phyloP scores from a whole-genome alignment of 176 grass and related monocot genomes.

The Juncus effusus region DNA sequence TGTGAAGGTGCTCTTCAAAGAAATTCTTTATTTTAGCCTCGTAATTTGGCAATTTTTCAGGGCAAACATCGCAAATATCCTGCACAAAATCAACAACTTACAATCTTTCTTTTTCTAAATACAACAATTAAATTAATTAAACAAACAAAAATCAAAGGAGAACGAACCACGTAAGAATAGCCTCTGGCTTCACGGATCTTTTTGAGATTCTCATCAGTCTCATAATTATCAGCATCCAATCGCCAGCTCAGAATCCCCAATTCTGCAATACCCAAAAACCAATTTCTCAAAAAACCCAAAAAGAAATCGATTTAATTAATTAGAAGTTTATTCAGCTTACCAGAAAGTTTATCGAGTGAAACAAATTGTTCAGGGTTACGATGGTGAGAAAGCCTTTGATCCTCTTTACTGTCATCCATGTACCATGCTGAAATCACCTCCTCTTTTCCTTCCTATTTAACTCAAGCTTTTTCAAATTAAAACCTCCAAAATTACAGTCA shows the following conservation, averaged over 20 bases:
- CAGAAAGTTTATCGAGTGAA: conserved; percentile 62
- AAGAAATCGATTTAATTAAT: background rate
- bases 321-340: conserved; percentile 28
- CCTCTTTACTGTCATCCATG: conserved; percentile 78
- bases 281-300: background rate
- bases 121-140: conserved; percentile 13
- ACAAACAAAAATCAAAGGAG: conserved; percentile 4
- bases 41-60: conserved; percentile 80
- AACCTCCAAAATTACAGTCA: no score
- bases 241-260: conserved; percentile 82
- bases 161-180: conserved; percentile 71
- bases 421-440: conserved; percentile 89
- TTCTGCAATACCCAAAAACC: conserved; percentile 36
- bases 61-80: conserved; percentile 85
- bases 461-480: background rate
- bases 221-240: conserved; percentile 63
- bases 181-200: conserved; percentile 93
- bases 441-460: conserved; percentile 72
- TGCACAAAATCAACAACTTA: conserved; percentile 34
- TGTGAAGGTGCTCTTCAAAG: conserved; percentile 91
- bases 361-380: conserved; percentile 77
- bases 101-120: conserved; percentile 4
- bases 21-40: conserved; percentile 77
- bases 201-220: conserved; percentile 87
- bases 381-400: conserved; percentile 87